Conservation (phyloP, 495 filamentous ascomycete genomes). For the Staphylotrichum longicolle region DNA sequence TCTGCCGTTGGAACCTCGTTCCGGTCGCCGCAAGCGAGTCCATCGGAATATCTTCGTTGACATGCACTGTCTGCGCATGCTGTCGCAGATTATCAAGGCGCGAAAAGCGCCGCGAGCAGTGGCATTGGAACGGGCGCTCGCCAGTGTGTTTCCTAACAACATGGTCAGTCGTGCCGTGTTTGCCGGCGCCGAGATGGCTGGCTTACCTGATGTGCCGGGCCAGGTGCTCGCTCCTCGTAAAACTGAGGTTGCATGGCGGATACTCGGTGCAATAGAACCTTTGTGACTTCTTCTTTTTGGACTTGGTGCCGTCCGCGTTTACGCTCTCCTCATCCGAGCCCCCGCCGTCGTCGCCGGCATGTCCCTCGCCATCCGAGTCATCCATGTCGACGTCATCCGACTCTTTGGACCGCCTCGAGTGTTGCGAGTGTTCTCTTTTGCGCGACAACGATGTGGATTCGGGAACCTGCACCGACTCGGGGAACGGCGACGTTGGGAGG, state of each 20-base stretch:
- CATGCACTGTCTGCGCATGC: conserved; percentile 96
- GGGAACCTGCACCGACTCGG: conserved; percentile 50
- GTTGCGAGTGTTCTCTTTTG: conserved; percentile 60
- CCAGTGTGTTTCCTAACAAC: conserved; percentile 85
- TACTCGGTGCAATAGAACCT: conserved; percentile 97
- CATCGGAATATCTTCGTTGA: conserved; percentile 92
- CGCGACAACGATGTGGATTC: conserved; percentile 42
- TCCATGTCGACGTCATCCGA: conserved; percentile 77
- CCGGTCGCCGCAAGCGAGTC: conserved; percentile 93
- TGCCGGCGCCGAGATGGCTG: neutral
- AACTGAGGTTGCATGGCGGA: conserved; percentile 90
- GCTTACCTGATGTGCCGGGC: conserved; percentile 86
- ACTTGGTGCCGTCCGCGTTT: conserved; percentile 60
- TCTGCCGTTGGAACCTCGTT: conserved; percentile 90
- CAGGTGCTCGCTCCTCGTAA: conserved; percentile 93
- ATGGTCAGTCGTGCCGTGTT: conserved; percentile 27
- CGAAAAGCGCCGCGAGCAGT: conserved; percentile 94
- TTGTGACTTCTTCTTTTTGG: conserved; percentile 95
- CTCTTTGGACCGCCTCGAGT: conserved; percentile 60
- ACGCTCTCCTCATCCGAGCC: conserved; percentile 76
- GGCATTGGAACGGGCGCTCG: conserved; percentile 95
- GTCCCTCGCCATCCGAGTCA: conserved; percentile 61
- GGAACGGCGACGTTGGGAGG: conserved; percentile 58
- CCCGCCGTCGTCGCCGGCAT: conserved; percentile 55
- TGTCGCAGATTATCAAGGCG: conserved; percentile 93